Evolutionary conservation across 441 rosid genomes (phyloP).

Genomic region (Gossypium trilobum): DNA sequence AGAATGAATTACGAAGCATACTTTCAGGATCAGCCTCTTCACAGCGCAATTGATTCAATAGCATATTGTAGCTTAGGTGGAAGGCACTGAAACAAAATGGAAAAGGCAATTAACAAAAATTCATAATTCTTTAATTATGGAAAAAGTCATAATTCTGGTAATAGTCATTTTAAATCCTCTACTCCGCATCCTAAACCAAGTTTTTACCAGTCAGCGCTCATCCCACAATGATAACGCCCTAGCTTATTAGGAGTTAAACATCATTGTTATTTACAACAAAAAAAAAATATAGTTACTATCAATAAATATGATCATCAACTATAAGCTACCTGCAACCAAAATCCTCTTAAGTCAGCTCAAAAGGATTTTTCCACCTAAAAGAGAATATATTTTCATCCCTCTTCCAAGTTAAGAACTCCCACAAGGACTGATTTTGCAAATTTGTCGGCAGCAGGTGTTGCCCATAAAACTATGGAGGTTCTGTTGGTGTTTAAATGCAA

Average conservation of each 20-base stretch:
- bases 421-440: neutral
- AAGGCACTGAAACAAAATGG: slow-evolving; percentile 56
- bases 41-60: slow-evolving; percentile 84
- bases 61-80: slow-evolving; percentile 97
- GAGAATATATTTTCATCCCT: neutral
- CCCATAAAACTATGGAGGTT: neutral
- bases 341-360: neutral
- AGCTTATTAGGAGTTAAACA: neutral
- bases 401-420: neutral
- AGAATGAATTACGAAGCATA: slow-evolving; percentile 89
- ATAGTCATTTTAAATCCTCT: neutral
- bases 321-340: neutral
- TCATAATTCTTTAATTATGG: neutral
- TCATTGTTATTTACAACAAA: neutral
- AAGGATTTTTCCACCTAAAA: neutral
- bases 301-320: neutral
- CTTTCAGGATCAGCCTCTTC: slow-evolving; percentile 97
- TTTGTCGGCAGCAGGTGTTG: neutral
- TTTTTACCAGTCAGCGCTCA: neutral
- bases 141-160: neutral
- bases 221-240: neutral
- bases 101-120: slow-evolving; percentile 8
- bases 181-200: neutral
- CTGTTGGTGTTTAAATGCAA: neutral
- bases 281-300: neutral